Percentiles rank a stretch among this genome's conserved stretches.
Conservation (phyloP, 768 basidiomycete species). For the Phaeolepiota aurea region DNA sequence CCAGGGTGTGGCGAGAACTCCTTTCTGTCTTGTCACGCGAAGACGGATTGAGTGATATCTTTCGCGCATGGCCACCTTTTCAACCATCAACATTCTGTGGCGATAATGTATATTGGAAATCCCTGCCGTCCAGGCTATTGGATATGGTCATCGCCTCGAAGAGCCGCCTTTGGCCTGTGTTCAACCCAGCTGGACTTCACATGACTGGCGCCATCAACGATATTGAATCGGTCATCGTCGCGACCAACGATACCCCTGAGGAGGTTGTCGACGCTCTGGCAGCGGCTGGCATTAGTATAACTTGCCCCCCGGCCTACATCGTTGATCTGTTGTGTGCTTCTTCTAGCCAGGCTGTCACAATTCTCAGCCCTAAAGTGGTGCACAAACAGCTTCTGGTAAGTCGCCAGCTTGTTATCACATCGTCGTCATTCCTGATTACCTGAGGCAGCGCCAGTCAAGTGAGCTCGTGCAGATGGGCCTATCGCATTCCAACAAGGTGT, state of each 20-base stretch:
- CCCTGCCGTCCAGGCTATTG: slow-evolving; percentile 18
- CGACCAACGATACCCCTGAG: slow-evolving; percentile 10
- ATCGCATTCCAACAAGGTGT: background rate
- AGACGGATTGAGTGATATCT: slow-evolving; percentile 18
- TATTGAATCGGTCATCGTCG: slow-evolving; percentile 16
- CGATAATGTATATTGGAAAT: slow-evolving; percentile 30
- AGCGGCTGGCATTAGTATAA: slow-evolving; percentile 22
- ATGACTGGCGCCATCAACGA: background rate
- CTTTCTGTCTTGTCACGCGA: slow-evolving; percentile 20
- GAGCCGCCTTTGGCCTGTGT: slow-evolving; percentile 14
- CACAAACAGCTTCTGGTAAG: background rate
- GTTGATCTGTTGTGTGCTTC: slow-evolving; percentile 14
- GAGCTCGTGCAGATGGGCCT: background rate
- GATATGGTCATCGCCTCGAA: slow-evolving; percentile 18
- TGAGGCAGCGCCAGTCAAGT: no score
- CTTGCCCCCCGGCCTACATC: slow-evolving; percentile 26
- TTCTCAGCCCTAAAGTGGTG: background rate
- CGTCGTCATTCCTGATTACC: no score
- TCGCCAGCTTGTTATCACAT: no score
- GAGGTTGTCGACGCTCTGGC: slow-evolving; percentile 20
- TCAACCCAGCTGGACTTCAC: background rate
- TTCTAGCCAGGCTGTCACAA: no score
- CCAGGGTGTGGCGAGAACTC: slow-evolving; percentile 30
- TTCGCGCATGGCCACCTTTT: slow-evolving; percentile 29
- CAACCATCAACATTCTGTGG: slow-evolving; percentile 22